Conservation (phyloP, 2,329 filamentous ascomycete species). For the Fusarium veterinarium region DNA sequence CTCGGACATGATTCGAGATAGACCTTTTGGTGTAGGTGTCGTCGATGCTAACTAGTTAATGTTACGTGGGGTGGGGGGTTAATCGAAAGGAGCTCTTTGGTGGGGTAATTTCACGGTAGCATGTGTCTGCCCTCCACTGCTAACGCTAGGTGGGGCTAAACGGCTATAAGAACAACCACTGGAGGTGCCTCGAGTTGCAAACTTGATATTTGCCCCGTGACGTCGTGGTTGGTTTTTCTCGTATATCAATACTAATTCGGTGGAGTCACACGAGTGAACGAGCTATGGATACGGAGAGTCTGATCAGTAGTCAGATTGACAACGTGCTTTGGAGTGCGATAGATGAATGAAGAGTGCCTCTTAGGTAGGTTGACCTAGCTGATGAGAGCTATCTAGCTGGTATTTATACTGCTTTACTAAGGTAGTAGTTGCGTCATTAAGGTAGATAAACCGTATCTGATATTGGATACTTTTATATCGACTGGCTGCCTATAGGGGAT, state of each 20-base stretch:
- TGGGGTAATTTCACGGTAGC: constrained; percentile 38
- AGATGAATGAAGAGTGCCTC: background rate
- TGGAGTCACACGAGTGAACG: background rate
- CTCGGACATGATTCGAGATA: constrained; percentile 57
- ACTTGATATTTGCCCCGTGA: background rate
- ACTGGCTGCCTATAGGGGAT: background rate
- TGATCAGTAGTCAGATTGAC: background rate
- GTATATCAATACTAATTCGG: too few relatives aligned
- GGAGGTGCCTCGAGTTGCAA: background rate
- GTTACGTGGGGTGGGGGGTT: constrained; percentile 23
- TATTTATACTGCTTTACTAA: background rate
- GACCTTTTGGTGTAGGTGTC: constrained; percentile 29
- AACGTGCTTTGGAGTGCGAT: background rate
- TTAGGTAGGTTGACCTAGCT: background rate
- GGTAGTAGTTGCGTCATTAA: background rate
- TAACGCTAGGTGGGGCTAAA: constrained; percentile 1
- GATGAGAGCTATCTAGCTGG: background rate
- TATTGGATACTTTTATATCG: background rate
- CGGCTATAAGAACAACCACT: background rate
- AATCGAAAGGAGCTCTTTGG: constrained; percentile 38
- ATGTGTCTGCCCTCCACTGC: constrained; percentile 19
- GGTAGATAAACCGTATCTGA: background rate
- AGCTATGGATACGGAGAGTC: background rate
- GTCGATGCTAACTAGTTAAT: constrained; percentile 16
- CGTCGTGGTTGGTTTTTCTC: background rate